Evolutionary conservation across 2,329 filamentous ascomycete genomes (phyloP).

Genomic region (Sarocladiaceae sp.): DNA sequence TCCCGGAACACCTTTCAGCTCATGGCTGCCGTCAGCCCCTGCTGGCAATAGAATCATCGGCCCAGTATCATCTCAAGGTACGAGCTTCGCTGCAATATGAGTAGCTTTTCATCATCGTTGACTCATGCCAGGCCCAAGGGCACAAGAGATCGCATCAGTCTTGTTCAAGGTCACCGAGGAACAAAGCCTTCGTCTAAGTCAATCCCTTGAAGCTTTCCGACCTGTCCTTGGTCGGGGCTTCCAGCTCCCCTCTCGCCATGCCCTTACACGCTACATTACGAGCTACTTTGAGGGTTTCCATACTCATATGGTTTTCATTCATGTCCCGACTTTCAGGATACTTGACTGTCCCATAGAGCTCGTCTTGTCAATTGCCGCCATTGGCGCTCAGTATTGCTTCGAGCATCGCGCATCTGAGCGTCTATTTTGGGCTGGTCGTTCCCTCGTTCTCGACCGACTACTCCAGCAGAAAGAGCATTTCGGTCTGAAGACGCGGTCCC

Average conservation of each 20-base stretch:
- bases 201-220: slow-evolving; percentile 20
- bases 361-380: slow-evolving; percentile 24
- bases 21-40: slow-evolving; percentile 30
- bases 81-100: background rate
- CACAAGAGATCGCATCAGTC: background rate
- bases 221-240: slow-evolving; percentile 22
- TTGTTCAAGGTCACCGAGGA: slow-evolving; percentile 27
- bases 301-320: slow-evolving; percentile 31
- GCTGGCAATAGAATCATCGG: slow-evolving; percentile 21
- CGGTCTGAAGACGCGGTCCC: slow-evolving; percentile 19
- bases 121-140: slow-evolving; percentile 1
- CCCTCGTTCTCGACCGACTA: slow-evolving; percentile 25
- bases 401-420: slow-evolving; percentile 28
- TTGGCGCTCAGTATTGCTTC: slow-evolving; percentile 33
- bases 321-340: slow-evolving; percentile 26
- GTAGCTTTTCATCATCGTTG: too few relatives aligned
- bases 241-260: slow-evolving; percentile 28
- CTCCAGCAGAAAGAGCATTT: slow-evolving; percentile 17
- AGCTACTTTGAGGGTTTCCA: slow-evolving; percentile 32
- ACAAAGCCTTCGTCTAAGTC: slow-evolving; percentile 21
- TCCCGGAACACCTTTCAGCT: slow-evolving; percentile 29
- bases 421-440: slow-evolving; percentile 26
- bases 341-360: slow-evolving; percentile 25
- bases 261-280: slow-evolving; percentile 28
- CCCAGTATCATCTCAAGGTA: background rate